Conservation (phyloP, 2,329 filamentous ascomycete species). For the Emmonsiellopsis sp. region DNA sequence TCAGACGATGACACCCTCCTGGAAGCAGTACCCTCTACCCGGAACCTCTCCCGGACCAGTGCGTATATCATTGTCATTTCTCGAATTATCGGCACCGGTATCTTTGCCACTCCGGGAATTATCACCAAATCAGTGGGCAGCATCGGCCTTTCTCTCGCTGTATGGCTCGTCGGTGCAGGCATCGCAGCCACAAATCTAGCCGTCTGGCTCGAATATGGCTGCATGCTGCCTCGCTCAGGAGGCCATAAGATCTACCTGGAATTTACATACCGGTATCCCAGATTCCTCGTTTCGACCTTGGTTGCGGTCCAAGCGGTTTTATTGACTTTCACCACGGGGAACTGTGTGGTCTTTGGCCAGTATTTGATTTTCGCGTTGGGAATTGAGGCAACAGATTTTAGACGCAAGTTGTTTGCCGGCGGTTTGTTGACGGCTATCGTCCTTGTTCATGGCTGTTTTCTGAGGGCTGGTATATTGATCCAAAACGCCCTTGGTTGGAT, state of each 20-base stretch:
- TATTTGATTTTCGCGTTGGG: slow-evolving; percentile 54
- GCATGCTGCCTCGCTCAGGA: slow-evolving; percentile 60
- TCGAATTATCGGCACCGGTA: slow-evolving; percentile 60
- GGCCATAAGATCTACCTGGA: slow-evolving; percentile 64
- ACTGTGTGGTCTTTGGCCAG: slow-evolving; percentile 60
- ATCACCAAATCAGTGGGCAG: slow-evolving; percentile 60
- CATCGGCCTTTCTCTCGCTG: slow-evolving; percentile 50
- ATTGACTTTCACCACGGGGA: slow-evolving; percentile 59
- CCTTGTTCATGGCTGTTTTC: slow-evolving; percentile 32
- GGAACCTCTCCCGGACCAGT: not conserved
- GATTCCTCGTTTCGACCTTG: slow-evolving; percentile 56
- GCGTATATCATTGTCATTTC: slow-evolving; percentile 2
- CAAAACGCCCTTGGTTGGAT: slow-evolving; percentile 56
- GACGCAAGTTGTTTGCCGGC: not conserved
- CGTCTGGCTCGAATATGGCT: slow-evolving; percentile 58
- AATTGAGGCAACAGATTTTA: slow-evolving; percentile 24
- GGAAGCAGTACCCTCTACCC: not conserved
- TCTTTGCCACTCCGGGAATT: slow-evolving; percentile 62
- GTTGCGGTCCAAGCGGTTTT: slow-evolving; percentile 56
- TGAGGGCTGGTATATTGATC: slow-evolving; percentile 48
- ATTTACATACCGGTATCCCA: slow-evolving; percentile 55
- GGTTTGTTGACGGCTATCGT: not conserved
- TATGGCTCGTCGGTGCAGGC: slow-evolving; percentile 57
- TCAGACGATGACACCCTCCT: not conserved
- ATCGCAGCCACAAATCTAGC: slow-evolving; percentile 54